Evolutionary conservation across 2,329 filamentous ascomycete species (phyloP), one percentile per base, ranked within the genome.

Genomic region (Akanthomyces lecanii): DNA sequence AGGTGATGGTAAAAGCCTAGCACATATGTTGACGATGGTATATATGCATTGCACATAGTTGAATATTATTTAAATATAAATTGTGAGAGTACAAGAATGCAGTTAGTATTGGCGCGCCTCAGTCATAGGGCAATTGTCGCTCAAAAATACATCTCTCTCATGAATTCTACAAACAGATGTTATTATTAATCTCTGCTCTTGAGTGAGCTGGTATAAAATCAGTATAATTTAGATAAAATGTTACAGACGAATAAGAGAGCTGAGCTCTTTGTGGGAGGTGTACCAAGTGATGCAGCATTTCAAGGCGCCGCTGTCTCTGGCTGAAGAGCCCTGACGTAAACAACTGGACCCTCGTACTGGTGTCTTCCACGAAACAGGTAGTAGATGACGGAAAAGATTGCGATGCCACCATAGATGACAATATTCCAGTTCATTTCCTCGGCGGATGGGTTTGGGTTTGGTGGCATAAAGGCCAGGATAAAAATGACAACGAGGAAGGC

Each of bases 351-450:
- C 14, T 65, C 64, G 33, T 65, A 65, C 28, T 50, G 57, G 36
- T 62, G 62, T 58, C 50, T 68, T 52, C 71, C 72, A 4, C 65
- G 63, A 36, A 72, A 63, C 54, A 73, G 67, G 65, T 79, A 80
- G 65, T 79, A 79, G 1, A 71, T 65, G 16, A 74, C 66, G 16
- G 77, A 75, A 51, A 79, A 73, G 5, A 76, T 47, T 61, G 79
- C 74, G 11, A 76, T 72, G 0, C 69, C 71, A 25, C 67, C 68
- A 53, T 81, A 80, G 45, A 83, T 75, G 7, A 81, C 71, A n/a
- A 75, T 68, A 36, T 76, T 78, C 79, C 79, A 84, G 68, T 85
- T 84, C 75, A 83, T 82, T 2, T 74, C 76, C 16, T 67, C 67
- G 1, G 73, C 68, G 2, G 71, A 75, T 1, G 79, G 75, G 1